phyloP scores from a whole-genome alignment of 2,329 filamentous ascomycete genomes.

The Aureobasidium vineae region DNA sequence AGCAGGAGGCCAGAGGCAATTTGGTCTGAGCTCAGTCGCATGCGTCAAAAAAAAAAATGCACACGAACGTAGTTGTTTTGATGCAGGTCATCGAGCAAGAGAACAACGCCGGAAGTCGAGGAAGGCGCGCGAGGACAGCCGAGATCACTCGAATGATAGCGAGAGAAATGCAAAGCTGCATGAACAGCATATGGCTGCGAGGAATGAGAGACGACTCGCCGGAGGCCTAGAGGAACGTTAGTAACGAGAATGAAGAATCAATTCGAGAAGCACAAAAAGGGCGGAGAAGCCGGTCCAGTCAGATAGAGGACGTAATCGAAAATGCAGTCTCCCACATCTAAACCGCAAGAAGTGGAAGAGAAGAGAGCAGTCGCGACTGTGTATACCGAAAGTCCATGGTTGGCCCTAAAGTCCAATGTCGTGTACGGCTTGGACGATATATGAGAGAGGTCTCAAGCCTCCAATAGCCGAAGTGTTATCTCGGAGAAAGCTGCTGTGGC shows the following conservation, averaged over 20 bases:
- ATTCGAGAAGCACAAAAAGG: background rate
- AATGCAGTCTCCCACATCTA: background rate
- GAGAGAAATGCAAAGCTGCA: background rate
- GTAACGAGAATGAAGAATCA: background rate
- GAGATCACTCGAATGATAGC: background rate
- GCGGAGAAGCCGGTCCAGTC: background rate
- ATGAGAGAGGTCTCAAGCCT: no score
- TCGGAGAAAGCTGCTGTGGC: no score
- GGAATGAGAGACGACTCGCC: background rate
- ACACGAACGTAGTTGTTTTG: background rate
- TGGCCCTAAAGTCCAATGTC: no score
- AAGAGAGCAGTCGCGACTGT: background rate
- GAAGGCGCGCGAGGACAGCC: background rate
- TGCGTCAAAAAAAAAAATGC: fast-evolving
- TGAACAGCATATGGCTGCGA: background rate
- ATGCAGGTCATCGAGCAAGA: background rate
- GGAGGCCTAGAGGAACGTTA: background rate
- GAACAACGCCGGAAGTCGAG: background rate
- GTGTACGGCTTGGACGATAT: no score
- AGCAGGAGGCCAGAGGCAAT: slow-evolving; percentile 84
- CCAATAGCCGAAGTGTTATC: no score
- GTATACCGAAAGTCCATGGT: no score
- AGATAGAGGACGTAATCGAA: background rate
- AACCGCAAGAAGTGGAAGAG: background rate
- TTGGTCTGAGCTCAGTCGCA: slow-evolving; percentile 41